Base-by-base conservation (phyloP, 257 asterid species). In the Fraxinus cuspidata region DNA sequence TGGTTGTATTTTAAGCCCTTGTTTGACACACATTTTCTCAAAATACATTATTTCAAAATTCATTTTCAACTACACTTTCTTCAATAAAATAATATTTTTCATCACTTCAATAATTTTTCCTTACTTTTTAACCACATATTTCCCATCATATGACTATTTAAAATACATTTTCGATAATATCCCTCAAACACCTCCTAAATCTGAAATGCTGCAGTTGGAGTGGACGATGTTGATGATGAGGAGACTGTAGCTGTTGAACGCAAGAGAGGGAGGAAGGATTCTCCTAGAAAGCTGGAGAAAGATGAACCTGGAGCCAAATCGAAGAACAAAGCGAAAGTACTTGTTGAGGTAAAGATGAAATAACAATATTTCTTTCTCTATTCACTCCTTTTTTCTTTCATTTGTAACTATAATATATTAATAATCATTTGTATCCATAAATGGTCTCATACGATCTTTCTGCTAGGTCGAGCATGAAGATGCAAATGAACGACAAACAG, bases 401-500 rank as follows among this genome's bases (percentile, higher is more conserved):
- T 44, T 68, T 68, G 38, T 64, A 42, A 47, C 44, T 23, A 7
- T 16, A 7, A 32, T 72, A 21, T 63, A 47, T 40, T 21, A 19
- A 21, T 47, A 56, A 23, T 29, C 51, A 23, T 75, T 2, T 35
- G 51, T 53, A 27, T 25, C 51, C 21, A 72, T 42, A 67, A 44
- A 71, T 81, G 49, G 38, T 58, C 19, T 2, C 49, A 31, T 51
- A 10, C 77, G 18, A 67, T 85, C 51, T 76, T 2, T 83, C 31
- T 84, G 58, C 72, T 79, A 94, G 97, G 97, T 94, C 68, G 98
- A 94, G 82, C 89, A 82, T 49, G 97, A 94, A 78, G 93, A 80
- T 72, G 74, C 83, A 6, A 27, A 60, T 49, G 93, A 87, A 82
- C 84, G 97, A 83, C 91, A 74, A 80, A 86, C 78, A 34, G 75